Evolutionary conservation across 169 alveolate genomes (phyloP).

Genomic region (Eimeria falciformis): DNA sequence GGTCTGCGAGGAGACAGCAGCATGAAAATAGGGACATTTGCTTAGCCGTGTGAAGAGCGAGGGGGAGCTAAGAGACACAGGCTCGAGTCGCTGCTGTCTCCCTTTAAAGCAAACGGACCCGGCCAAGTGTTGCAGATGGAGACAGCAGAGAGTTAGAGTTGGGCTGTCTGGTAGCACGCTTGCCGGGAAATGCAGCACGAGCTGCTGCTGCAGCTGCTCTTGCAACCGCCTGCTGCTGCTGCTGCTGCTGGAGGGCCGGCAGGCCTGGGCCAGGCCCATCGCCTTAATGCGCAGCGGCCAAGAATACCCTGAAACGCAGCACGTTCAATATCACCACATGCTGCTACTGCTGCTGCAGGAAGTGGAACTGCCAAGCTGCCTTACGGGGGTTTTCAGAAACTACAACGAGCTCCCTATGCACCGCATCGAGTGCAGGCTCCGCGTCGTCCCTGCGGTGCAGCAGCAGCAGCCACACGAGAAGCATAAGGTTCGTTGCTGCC

Average conservation of each 20-base stretch:
- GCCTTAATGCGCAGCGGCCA: not conserved
- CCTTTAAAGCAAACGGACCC: too few species aligned
- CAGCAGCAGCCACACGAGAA: constrained; percentile 33
- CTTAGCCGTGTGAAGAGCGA: too few species aligned
- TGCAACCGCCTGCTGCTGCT: constrained; percentile 64
- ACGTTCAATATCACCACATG: not conserved
- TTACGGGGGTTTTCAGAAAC: constrained; percentile 46
- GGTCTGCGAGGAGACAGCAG: not conserved
- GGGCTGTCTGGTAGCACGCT: not conserved
- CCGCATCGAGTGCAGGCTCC: constrained; percentile 27
- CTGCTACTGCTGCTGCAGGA: constrained; percentile 26
- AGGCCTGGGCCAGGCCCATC: not conserved
- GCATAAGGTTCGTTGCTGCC: not conserved
- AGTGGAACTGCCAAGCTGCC: not conserved
- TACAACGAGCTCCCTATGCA: constrained; percentile 59
- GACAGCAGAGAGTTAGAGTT: constrained; percentile 37
- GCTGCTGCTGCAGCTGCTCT: constrained; percentile 64
- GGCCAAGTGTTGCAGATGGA: constrained; percentile 24
- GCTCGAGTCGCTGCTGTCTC: too few species aligned
- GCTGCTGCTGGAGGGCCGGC: constrained; percentile 33
- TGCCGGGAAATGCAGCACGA: constrained; percentile 17
- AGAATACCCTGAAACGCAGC: not conserved
- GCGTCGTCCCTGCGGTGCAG: constrained; percentile 38
- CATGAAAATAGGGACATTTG: too few species aligned
- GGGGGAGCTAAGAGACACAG: too few species aligned